A percentile compares a stretch with the other conserved stretches of the same genome.
Conservation (phyloP, 257 asterid species). For the Rubia yunnanensis region DNA sequence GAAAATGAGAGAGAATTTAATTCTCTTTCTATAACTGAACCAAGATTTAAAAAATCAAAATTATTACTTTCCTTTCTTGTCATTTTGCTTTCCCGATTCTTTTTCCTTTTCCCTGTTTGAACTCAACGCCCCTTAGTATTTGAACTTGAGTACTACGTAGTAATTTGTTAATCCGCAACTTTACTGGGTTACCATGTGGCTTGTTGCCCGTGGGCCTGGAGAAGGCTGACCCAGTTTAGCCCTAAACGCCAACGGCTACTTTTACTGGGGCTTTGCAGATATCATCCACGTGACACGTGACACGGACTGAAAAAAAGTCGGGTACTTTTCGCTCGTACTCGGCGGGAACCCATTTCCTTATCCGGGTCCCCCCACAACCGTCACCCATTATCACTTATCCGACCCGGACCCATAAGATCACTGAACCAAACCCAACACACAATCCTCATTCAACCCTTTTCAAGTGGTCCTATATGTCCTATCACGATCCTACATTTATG, state of each 20-base stretch:
- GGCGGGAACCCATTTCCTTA: constrained; percentile 17
- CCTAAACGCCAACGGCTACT: constrained; percentile 28
- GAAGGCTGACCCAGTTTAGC: background rate
- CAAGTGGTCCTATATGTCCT: constrained; percentile 7
- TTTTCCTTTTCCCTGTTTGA: no score
- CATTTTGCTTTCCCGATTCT: no score
- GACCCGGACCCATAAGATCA: constrained; percentile 19
- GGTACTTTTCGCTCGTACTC: constrained; percentile 13
- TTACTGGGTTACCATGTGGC: background rate
- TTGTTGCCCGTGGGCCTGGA: background rate
- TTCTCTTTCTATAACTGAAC: no score
- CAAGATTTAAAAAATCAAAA: no score
- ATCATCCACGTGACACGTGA: constrained; percentile 23
- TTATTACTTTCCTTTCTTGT: no score
- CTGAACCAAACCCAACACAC: constrained; percentile 11
- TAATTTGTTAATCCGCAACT: background rate
- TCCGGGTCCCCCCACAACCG: constrained; percentile 4
- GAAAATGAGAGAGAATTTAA: no score
- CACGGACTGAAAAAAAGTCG: constrained; percentile 3
- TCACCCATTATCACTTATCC: background rate
- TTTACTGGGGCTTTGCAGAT: constrained; percentile 14
- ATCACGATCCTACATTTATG: background rate
- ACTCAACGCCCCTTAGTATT: no score
- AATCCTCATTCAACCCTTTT: background rate
- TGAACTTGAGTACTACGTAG: no score